Evolutionary conservation across 805 yeast species (phyloP).

Genomic region (Kodamaea restingae): DNA sequence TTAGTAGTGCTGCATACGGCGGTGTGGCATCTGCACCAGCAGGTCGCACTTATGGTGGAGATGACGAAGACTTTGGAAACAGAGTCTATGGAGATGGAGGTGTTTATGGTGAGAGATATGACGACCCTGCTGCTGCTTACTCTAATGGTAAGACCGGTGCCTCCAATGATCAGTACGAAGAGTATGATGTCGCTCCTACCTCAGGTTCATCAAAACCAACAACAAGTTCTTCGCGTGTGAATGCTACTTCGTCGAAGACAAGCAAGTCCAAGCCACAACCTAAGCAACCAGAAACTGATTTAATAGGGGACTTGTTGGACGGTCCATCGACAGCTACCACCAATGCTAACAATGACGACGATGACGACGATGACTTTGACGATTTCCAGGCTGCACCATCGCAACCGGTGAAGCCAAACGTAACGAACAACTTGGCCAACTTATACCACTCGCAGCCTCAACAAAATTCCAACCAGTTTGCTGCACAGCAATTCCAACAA

Average conservation of each 20-base stretch:
- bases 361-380: slow-evolving; percentile 73
- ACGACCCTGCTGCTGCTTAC: slow-evolving; percentile 49
- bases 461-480: slow-evolving; percentile 10
- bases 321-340: slow-evolving; percentile 33
- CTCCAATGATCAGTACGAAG: slow-evolving; percentile 49
- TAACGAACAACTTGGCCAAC: slow-evolving; percentile 24
- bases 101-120: slow-evolving; percentile 62
- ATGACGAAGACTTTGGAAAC: slow-evolving; percentile 47
- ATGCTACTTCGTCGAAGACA: slow-evolving; percentile 27
- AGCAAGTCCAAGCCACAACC: slow-evolving; percentile 20
- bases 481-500: slow-evolving; percentile 12
- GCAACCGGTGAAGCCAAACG: slow-evolving; percentile 18
- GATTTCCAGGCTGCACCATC: slow-evolving; percentile 73
- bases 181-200: slow-evolving; percentile 47
- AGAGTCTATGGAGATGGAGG: slow-evolving; percentile 72
- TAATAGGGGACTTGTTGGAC: slow-evolving; percentile 45
- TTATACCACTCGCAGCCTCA: slow-evolving; percentile 24
- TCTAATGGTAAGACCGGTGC: slow-evolving; percentile 31
- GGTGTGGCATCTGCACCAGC: slow-evolving; percentile 42
- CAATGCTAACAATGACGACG: slow-evolving; percentile 23
- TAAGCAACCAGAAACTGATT: slow-evolving; percentile 41
- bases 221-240: slow-evolving; percentile 32
- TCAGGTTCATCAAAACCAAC: slow-evolving; percentile 30
- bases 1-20: slow-evolving; percentile 52
- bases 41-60: slow-evolving; percentile 29